Conservation (phyloP, 176 grass and related monocot genomes). For the Carex cristatella region DNA sequence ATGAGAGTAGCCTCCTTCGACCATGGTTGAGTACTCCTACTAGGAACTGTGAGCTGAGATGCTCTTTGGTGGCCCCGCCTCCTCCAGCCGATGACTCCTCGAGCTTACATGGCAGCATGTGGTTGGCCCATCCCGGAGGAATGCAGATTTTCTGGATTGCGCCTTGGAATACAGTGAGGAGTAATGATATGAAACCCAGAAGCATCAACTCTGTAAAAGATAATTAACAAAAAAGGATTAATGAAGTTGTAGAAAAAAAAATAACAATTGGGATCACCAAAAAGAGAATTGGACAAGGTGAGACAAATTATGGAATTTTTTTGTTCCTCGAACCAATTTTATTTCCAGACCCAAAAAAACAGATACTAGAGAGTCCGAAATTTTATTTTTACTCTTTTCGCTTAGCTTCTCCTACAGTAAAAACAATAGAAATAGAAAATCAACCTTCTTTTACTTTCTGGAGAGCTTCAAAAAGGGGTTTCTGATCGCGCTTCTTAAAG, state of each 20-base stretch:
- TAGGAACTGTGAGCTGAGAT: slow-evolving; percentile 18
- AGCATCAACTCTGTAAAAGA: slow-evolving; percentile 77
- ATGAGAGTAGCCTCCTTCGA: slow-evolving; percentile 51
- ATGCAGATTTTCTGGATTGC: slow-evolving; percentile 69
- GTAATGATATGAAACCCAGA: slow-evolving; percentile 85
- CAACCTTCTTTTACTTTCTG: slow-evolving; percentile 94
- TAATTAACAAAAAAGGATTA: background rate
- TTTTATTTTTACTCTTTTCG: background rate
- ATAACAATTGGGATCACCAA: background rate
- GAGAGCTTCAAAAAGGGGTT: slow-evolving; percentile 80
- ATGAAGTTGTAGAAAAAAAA: background rate
- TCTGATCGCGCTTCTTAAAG: slow-evolving; percentile 70
- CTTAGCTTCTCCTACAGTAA: background rate
- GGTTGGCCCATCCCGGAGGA: slow-evolving; percentile 36
- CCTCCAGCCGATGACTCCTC: background rate
- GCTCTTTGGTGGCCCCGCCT: background rate
- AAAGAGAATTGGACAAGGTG: background rate
- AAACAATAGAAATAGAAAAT: background rate
- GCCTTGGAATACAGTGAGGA: slow-evolving; percentile 80
- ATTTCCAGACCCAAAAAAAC: background rate
- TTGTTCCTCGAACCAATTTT: background rate
- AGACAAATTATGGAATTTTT: background rate
- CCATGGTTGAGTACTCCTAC: slow-evolving; percentile 25
- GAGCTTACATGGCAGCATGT: slow-evolving; percentile 70
- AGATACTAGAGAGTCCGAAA: background rate